Evolutionary conservation across 2,329 filamentous ascomycete genomes (phyloP).

Genomic region (Bipolaris oryzae): DNA sequence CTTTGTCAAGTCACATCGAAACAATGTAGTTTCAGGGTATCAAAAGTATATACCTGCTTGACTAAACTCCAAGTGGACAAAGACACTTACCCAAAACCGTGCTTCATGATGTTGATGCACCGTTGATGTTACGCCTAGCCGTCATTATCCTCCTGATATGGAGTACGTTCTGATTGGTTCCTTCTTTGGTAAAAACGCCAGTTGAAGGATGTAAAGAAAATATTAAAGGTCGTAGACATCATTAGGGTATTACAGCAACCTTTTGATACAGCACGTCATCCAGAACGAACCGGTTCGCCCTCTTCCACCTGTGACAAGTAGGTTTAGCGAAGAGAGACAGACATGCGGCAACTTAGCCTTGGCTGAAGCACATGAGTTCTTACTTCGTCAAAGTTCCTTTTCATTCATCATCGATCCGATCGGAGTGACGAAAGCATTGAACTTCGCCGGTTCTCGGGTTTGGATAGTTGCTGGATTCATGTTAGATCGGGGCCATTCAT

Average conservation of each 20-base stretch:
- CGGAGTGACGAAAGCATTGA: slow-evolving; percentile 2
- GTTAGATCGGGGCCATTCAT: background rate
- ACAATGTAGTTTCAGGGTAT: no score
- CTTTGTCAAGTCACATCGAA: no score
- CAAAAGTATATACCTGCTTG: no score
- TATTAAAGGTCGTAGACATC: background rate
- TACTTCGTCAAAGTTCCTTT: background rate
- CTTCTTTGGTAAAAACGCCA: background rate
- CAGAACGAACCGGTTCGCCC: background rate
- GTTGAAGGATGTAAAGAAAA: background rate
- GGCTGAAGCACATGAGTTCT: background rate
- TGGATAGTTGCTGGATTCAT: background rate
- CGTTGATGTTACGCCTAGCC: background rate
- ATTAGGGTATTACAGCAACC: background rate
- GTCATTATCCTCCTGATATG: background rate
- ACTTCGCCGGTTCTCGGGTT: background rate
- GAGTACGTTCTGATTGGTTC: background rate
- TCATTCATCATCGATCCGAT: background rate
- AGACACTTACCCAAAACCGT: background rate
- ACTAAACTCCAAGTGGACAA: background rate
- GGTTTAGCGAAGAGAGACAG: background rate
- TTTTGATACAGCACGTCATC: background rate
- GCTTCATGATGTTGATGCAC: background rate
- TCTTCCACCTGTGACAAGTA: background rate
- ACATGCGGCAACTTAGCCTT: background rate